Conservation (phyloP, 2,329 filamentous ascomycete species). For the Fusarium secorum region DNA sequence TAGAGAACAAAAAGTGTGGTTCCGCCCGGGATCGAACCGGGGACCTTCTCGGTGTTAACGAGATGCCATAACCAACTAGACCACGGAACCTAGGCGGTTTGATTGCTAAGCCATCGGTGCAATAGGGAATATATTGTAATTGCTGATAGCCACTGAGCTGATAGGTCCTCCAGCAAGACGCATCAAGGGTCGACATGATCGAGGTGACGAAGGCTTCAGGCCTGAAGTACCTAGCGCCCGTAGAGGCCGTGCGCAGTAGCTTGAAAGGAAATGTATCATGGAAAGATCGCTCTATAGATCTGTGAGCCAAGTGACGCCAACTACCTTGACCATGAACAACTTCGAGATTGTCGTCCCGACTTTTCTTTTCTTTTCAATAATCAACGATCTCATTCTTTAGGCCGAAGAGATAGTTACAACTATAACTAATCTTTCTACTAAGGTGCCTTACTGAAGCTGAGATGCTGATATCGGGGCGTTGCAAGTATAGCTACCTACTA, state of each 20-base stretch:
- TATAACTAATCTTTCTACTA: neutral
- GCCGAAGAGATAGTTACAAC: no score
- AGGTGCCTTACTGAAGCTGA: neutral
- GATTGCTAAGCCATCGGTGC: fast-evolving
- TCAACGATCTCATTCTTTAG: neutral
- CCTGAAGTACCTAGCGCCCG: neutral
- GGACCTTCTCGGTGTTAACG: no score
- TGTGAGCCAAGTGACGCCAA: neutral
- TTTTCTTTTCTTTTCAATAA: neutral
- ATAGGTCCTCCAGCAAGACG: neutral
- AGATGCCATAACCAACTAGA: constrained; percentile 29
- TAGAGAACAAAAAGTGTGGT: neutral
- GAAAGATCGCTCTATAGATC: neutral
- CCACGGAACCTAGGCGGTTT: constrained; percentile 33
- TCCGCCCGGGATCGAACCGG: constrained; percentile 14
- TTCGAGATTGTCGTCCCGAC: neutral
- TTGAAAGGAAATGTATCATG: neutral
- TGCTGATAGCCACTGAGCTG: fast-evolving
- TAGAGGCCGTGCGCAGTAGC: neutral
- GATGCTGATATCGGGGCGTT: neutral
- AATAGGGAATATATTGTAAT: fast-evolving
- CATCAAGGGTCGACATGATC: neutral
- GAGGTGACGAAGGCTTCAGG: neutral
- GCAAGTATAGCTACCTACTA: neutral
- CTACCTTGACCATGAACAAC: neutral